Base-by-base conservation (phyloP, 805 yeast genomes). In the Candida tallmaniae region DNA sequence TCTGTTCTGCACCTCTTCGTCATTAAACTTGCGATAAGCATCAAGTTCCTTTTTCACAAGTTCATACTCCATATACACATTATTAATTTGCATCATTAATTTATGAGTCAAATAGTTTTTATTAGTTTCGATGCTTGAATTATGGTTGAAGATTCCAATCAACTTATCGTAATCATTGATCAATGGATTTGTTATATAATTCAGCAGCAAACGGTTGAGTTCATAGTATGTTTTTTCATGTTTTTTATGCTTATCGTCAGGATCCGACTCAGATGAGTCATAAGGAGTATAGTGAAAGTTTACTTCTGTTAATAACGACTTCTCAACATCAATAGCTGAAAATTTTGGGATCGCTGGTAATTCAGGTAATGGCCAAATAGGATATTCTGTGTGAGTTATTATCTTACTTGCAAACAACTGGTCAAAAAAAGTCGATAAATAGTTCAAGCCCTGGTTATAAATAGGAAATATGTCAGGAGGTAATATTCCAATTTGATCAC, bases 351-450 rank as follows among this genome's bases (percentile, higher is more conserved):
- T 75, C 2, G 66, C 52, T 2, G 86, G 73, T 41, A 84, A 62
- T 30, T 82, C 85, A 0, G 95, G 93, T 27, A 88, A 60, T 3
- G 89, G 90, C 95, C 95, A 88, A 5, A 73, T 65, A 3, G 69
- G 68, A 30, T 50, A 58, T 14, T 29, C 31, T 14, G 41, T 39
- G 7, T 40, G 30, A 11, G 29, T 30, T 7, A 34, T 34, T 6
- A 23, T 22, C 12, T 26, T 29, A 27, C 18, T 19, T 17, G 39
- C 39, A 34, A 57, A 51, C 3, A 58, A 47, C 11, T 73, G 59
- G 26, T 66, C 66, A 22, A 86, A 62, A 79, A 89, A 87, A 24
- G 70, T 70, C 1, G 66, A 59, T 33, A 89, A 62, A 48, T 76
- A 83, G 5, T 68, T 65, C 43, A 88, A 65, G 38, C 80, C 73